These are phyloP conservation scores for Pythium dissotocum DNA, from an alignment of 352 stramenopile genomes.

Conservation along the genomic window DNA sequence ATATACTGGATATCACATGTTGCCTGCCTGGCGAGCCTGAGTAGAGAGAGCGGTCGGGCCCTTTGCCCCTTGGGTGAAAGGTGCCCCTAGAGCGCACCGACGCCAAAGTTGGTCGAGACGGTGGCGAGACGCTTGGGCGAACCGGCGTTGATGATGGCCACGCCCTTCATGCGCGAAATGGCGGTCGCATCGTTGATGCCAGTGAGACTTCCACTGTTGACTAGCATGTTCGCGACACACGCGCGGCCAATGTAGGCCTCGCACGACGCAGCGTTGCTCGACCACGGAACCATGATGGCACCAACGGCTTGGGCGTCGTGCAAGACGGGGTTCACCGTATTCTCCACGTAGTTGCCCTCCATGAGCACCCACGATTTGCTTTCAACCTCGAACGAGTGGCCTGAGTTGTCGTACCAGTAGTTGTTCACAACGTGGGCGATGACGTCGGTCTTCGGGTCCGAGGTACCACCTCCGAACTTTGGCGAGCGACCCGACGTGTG, in stretches of 20 bases:
- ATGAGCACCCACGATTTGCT: constrained; percentile 37
- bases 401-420: constrained; percentile 45
- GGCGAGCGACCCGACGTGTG: constrained; percentile 38
- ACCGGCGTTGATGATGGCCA: constrained; percentile 4
- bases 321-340: constrained; percentile 28
- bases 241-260: constrained; percentile 28
- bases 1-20: no score
- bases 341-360: constrained; percentile 52
- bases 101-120: constrained; percentile 12
- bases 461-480: constrained; percentile 28
- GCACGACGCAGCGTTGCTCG: constrained; percentile 23
- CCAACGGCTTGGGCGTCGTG: constrained; percentile 5
- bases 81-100: not conserved
- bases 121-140: constrained; percentile 1
- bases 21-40: no score
- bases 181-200: not conserved
- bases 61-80: no score
- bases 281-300: constrained; percentile 18
- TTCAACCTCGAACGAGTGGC: constrained; percentile 39
- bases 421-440: constrained; percentile 42
- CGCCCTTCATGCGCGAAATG: constrained; percentile 2
- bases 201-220: constrained; percentile 19
- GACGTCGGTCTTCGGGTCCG: constrained; percentile 9
- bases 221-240: constrained; percentile 33
- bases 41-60: no score